Evolutionary conservation across 108 stramenopile genomes (phyloP).

Genomic region (Hondaea fermentalgiana): DNA sequence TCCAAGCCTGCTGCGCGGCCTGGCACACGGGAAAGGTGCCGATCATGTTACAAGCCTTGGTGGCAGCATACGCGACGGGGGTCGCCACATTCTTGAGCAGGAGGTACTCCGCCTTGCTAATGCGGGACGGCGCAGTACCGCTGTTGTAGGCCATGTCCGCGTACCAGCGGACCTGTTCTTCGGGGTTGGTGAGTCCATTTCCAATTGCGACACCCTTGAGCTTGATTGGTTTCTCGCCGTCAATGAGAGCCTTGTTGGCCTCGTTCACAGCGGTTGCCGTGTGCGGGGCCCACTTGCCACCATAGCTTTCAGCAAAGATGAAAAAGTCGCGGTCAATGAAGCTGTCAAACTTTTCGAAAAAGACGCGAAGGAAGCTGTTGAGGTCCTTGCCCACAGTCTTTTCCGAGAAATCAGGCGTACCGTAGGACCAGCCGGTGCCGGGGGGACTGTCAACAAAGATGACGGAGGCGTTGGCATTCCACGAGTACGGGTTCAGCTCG

Average conservation of each 20-base stretch:
- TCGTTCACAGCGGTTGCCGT: constrained; percentile 63
- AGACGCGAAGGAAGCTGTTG: constrained; percentile 82
- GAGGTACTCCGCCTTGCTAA: background rate
- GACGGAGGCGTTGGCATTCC: constrained; percentile 88
- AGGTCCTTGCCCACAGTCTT: constrained; percentile 79
- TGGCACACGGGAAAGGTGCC: constrained; percentile 58
- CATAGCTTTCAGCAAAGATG: constrained; percentile 35
- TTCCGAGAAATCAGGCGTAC: constrained; percentile 49
- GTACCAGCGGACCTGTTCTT: constrained; percentile 73
- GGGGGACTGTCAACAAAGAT: constrained; percentile 95
- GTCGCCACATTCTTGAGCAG: constrained; percentile 64
- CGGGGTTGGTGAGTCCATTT: constrained; percentile 86
- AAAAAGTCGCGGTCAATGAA: constrained; percentile 61
- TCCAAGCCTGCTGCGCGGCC: constrained; percentile 63
- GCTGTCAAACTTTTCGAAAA: constrained; percentile 70
- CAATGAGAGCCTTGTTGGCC: constrained; percentile 51
- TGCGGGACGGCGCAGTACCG: background rate
- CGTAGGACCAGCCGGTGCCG: constrained; percentile 90
- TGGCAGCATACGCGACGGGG: constrained; percentile 58
- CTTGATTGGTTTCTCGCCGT: constrained; percentile 56
- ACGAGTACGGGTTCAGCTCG: constrained; percentile 71
- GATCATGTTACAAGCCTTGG: constrained; percentile 66
- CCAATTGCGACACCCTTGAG: constrained; percentile 82
- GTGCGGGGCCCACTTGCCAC: constrained; percentile 21
- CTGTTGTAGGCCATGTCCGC: constrained; percentile 79